Conservation (phyloP, 768 basidiomycete genomes). For the Leccinum sublutescens region DNA sequence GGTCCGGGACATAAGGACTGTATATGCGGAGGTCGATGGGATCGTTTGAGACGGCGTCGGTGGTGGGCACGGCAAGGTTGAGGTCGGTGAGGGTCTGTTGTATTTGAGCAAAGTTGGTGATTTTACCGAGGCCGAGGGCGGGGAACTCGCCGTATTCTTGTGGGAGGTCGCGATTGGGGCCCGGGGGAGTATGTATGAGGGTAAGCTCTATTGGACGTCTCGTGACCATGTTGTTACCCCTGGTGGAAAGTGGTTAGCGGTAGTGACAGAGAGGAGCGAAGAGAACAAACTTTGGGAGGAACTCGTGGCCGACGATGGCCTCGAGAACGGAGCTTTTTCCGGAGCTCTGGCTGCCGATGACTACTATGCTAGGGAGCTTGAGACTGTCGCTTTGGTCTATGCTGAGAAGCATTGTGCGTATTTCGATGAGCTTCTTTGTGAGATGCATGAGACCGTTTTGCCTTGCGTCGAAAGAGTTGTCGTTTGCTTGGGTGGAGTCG, state of each 20-base stretch:
- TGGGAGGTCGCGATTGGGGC: conserved; percentile 47
- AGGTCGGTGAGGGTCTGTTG: conserved; percentile 93
- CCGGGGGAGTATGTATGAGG: conserved; percentile 82
- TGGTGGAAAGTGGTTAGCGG: conserved; percentile 31
- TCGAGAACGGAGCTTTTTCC: conserved; percentile 98
- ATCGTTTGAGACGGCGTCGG: conserved; percentile 88
- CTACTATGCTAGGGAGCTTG: conserved; percentile 96
- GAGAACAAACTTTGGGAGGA: conserved; percentile 89
- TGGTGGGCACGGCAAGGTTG: conserved; percentile 88
- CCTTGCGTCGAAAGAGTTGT: conserved; percentile 42
- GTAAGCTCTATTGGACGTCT: conserved; percentile 97
- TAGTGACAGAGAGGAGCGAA: not conserved
- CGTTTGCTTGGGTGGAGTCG: conserved; percentile 40
- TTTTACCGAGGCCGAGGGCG: conserved; percentile 80
- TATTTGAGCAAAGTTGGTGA: conserved; percentile 88
- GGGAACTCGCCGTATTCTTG: conserved; percentile 95
- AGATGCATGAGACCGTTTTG: conserved; percentile 91
- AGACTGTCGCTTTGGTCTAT: conserved; percentile 95
- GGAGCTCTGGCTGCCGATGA: conserved; percentile 97
- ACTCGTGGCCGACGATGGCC: conserved; percentile 96
- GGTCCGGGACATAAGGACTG: conserved; percentile 93
- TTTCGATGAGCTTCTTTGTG: conserved; percentile 94
- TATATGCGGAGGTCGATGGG: conserved; percentile 97
- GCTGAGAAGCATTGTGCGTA: conserved; percentile 88
- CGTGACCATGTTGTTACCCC: conserved; percentile 99